A percentile compares a stretch with the other conserved stretches of the same genome.
These are phyloP conservation scores for Plasmodium coatneyi DNA, from an alignment of 169 alveolate species.

Conservation along the genomic window DNA sequence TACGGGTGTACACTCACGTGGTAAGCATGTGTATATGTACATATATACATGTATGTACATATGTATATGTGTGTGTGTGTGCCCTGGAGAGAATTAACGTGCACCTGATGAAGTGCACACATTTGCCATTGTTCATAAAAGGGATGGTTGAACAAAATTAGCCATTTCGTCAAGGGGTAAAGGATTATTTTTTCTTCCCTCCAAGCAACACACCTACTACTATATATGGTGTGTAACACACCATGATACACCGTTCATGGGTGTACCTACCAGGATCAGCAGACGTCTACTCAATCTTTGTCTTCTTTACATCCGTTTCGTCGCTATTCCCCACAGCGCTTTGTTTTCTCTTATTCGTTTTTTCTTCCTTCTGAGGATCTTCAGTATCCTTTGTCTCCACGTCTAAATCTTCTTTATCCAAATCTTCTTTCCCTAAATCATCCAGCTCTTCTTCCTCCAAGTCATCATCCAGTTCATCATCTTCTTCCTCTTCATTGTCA, in stretches of 20 bases:
- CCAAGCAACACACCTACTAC: neutral
- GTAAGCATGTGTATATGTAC: neutral
- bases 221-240: neutral
- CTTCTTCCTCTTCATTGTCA: slow-evolving; percentile 87
- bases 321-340: slow-evolving; percentile 13
- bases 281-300: slow-evolving; percentile 35
- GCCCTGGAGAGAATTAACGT: neutral
- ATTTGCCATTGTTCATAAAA: slow-evolving; percentile 2
- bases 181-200: neutral
- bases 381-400: slow-evolving; percentile 77
- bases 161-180: neutral
- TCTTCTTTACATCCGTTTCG: slow-evolving; percentile 21
- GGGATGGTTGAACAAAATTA: neutral
- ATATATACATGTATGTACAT: neutral
- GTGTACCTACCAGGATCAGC: neutral
- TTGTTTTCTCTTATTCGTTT: slow-evolving; percentile 76
- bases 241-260: neutral
- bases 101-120: neutral
- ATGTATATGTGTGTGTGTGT: neutral
- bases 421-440: slow-evolving; percentile 30
- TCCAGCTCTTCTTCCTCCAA: slow-evolving; percentile 75
- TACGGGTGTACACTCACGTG: neutral
- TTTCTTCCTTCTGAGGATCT: slow-evolving; percentile 85
- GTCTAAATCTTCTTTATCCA: slow-evolving; percentile 37
- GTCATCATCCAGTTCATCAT: slow-evolving; percentile 85